Evolutionary conservation across 2,329 filamentous ascomycete species (phyloP), one percentile per base, ranked within the genome.

Genomic region (Exophiala aquamarina): DNA sequence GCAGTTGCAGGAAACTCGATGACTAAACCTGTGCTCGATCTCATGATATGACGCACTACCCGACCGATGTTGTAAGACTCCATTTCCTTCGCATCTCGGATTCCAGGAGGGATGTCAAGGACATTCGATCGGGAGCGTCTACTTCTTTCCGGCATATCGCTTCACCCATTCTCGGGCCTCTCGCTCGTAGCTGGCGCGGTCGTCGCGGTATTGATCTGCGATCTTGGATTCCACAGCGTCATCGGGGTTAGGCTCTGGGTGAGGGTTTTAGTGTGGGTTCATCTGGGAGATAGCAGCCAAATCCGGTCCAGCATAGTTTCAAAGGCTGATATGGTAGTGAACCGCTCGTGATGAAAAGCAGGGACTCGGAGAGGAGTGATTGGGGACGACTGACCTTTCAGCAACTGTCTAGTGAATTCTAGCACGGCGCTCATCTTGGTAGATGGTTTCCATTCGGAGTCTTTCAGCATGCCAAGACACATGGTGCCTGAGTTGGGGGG

Each of bases 371-470:
- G 9, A 14, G 3, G 29, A n/a, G n/a, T 15, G n/a, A n/a, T n/a
- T 19, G 44, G 37, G 33, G 21, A 36, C 10, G 8, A 52, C 50
- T 18, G 45, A 59, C 57, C 57, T 53, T 51, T 72, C 42, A 96
- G 76, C 52, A 95, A 77, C 55, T 81, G 78, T 54, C 85, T 76
- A 17, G 92, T 79, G 59, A 91, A 86, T 66, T 87, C 82, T 53
- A 96, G 79, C 20, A 95, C 89, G 43, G 82, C 80, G 36, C 72
- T 70, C 56, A 95, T 79, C 71, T 84, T 86, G 62, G 85, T 87
- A 52, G 84, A 84, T 14, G 91, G 91, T 77, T 95, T 96, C 91
- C 91, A 96, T 70, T 89, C 84, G 61, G 95, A 89, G 21, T 85
- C 69, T 65, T 91, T 89, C 59, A 96, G 81, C 68, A 91, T 80